Evolutionary conservation across 2,329 filamentous ascomycete species (phyloP).

Genomic region (Fusarium staphyleae): DNA sequence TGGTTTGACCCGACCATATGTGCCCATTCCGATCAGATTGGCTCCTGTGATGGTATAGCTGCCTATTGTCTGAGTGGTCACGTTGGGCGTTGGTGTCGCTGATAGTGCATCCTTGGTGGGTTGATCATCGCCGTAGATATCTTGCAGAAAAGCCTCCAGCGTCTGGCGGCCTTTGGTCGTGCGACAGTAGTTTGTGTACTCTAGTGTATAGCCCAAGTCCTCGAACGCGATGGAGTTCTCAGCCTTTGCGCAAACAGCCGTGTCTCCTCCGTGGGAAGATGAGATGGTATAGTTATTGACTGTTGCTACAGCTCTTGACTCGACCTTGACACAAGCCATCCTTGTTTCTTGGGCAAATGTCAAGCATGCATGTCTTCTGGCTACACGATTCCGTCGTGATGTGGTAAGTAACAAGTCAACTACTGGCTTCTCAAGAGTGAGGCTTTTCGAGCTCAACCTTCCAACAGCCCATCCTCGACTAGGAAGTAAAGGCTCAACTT

Average conservation of each 20-base stretch:
- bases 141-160: too few relatives aligned
- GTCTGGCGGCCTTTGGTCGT: background rate
- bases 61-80: too few relatives aligned
- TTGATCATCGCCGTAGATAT: too few relatives aligned
- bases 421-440: background rate
- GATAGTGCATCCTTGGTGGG: too few relatives aligned
- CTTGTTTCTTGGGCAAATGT: background rate
- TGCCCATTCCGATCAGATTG: too few relatives aligned
- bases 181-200: background rate
- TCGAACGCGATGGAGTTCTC: constrained; percentile 1
- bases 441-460: background rate
- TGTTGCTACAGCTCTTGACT: background rate
- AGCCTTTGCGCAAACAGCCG: background rate
- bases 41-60: too few relatives aligned
- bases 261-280: background rate
- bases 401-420: constrained; percentile 1
- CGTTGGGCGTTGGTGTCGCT: too few relatives aligned
- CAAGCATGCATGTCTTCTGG: constrained; percentile 1
- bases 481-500: background rate
- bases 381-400: background rate
- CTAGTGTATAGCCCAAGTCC: constrained; percentile 1
- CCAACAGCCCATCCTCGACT: constrained; percentile 1
- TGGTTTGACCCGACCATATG: too few relatives aligned
- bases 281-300: background rate
- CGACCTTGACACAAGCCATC: background rate